Base-by-base conservation (phyloP, 2,329 filamentous ascomycete species). In the Cercospora janseana region DNA sequence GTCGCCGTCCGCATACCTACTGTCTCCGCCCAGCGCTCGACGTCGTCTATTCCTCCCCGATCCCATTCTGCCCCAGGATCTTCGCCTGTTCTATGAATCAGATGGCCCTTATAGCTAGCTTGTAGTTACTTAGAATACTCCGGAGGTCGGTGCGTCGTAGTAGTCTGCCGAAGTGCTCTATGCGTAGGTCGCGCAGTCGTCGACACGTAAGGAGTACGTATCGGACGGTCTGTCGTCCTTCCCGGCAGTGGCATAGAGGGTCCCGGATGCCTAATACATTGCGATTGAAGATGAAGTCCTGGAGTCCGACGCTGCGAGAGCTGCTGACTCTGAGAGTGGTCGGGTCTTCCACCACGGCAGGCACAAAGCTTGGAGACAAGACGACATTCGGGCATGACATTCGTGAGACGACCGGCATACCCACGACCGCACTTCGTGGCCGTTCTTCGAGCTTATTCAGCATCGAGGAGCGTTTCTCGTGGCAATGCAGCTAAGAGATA, bases 41-140 rank as follows among this genome's bases (percentile, higher is more conserved):
- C 50, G n/a, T 53, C 46, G 40, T 45, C 38, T 52, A 40, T 31
- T 46, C 49, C 23, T 46, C 38, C 23, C 24, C 40, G 49, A 55
- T 46, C 40, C 45, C 43, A 26, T 41, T 46, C 26, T 52, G 43
- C 45, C 49, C 45, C 13, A 55, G 49, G 45, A 52, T 55, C 41
- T 44, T 28, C 45, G 35, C 21, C 35, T 40, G 42, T 52, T 54
- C 43, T 29, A 51, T 51, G 40, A 51, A 35, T 51, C 24, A 38
- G 40, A 54, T 51, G 40, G 40, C 47, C 46, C 46, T 54, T 28
- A 23, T 51, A 42, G 52, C 52, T 54, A 51, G 41, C 43, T 54
- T 54, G 40, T 37, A 47, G 47, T 54, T 48, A 20, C 28, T 54
- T 26, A 51, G 48, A 16, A 51, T 54, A 43, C 15, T 43, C 16